Evolutionary conservation across 202 grass and related monocot genomes (phyloP).

Genomic region (Dendrocalamus latiflorus): DNA sequence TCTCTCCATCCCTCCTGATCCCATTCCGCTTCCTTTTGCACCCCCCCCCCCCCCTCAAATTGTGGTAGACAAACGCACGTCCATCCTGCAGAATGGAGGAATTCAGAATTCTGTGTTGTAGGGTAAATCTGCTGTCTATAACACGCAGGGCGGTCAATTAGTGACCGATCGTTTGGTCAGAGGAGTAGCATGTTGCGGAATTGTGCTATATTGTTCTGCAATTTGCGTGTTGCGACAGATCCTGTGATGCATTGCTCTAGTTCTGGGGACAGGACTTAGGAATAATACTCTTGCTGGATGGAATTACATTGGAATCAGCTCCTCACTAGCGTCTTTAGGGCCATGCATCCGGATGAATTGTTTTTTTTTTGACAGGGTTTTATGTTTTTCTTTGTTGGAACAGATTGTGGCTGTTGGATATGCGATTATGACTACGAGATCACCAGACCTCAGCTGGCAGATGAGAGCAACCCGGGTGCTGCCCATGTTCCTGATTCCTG

Average conservation of each 20-base stretch:
- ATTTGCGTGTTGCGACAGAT: neutral
- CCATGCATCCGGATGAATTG: neutral
- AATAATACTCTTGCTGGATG: neutral
- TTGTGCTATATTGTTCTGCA: neutral
- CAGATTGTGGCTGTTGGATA: conserved; percentile 61
- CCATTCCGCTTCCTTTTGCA: neutral
- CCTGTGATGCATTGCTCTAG: neutral
- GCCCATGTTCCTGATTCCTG: conserved; percentile 72
- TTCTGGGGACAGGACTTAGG: neutral
- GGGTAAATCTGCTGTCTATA: neutral
- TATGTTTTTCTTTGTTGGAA: neutral
- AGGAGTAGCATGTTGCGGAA: neutral
- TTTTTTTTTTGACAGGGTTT: conserved; percentile 18
- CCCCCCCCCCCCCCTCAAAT: no score
- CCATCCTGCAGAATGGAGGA: neutral
- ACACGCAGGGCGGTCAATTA: neutral
- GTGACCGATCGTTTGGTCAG: neutral
- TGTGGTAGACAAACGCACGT: neutral
- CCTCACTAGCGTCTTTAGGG: neutral
- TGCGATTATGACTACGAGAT: conserved; percentile 73
- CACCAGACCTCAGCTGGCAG: conserved; percentile 58
- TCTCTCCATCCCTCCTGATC: neutral
- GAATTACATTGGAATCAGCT: neutral
- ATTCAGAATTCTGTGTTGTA: neutral
- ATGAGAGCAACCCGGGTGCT: conserved; percentile 55